Evolutionary conservation across 306 rosid species (phyloP).

Genomic region (Luffa aegyptiaca): DNA sequence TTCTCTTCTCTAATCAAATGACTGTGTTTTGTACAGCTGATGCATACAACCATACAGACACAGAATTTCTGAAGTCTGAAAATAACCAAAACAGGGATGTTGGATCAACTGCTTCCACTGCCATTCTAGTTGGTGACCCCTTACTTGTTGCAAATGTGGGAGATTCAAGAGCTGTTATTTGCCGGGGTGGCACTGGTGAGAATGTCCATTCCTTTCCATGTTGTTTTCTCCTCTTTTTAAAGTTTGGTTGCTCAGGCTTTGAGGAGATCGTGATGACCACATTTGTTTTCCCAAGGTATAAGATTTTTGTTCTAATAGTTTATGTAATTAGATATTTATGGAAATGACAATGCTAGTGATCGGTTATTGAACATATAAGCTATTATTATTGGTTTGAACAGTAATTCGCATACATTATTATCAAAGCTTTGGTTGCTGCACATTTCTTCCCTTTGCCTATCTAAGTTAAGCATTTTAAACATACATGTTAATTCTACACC

Average conservation of each 20-base stretch:
- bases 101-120: constrained; percentile 98
- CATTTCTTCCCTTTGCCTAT: too few species aligned
- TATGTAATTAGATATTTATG: too few species aligned
- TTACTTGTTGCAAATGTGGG: constrained; percentile 97
- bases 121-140: constrained; percentile 88
- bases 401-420: too few species aligned
- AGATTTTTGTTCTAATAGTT: too few species aligned
- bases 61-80: constrained; percentile 85
- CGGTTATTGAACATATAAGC: too few species aligned
- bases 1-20: background rate
- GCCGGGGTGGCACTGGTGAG: constrained; percentile 90
- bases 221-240: background rate
- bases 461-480: too few species aligned
- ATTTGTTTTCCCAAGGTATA: too few species aligned
- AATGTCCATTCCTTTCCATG: background rate
- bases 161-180: constrained; percentile 86
- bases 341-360: too few species aligned
- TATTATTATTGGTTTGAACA: too few species aligned
- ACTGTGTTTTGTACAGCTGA: constrained; percentile 50
- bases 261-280: too few species aligned
- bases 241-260: background rate
- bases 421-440: too few species aligned
- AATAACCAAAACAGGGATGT: constrained; percentile 81
- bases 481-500: too few species aligned
- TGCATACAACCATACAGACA: constrained; percentile 83